These are phyloP conservation scores for Dothidotthia symphoricarpi DNA, from an alignment of 2,329 filamentous ascomycete genomes.

Conservation along the genomic window DNA sequence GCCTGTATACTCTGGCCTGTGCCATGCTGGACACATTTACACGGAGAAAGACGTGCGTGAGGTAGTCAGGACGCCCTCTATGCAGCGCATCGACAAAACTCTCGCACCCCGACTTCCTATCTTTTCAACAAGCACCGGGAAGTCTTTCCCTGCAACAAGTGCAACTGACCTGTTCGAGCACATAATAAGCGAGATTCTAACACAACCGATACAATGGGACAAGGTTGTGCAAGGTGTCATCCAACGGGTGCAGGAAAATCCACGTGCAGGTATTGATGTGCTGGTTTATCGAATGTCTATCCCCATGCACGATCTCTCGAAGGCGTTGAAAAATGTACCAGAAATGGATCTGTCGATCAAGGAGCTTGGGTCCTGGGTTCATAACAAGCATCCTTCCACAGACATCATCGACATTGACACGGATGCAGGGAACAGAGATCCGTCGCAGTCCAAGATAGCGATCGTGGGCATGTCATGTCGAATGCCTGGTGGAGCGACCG, in stretches of 20 bases:
- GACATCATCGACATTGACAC: background rate
- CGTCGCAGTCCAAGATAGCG: slow-evolving; percentile 21
- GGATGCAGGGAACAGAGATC: background rate
- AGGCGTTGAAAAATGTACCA: background rate
- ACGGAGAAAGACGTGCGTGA: slow-evolving; percentile 21
- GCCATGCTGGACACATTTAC: slow-evolving; percentile 33
- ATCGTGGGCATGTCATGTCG: slow-evolving; percentile 42
- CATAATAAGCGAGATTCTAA: slow-evolving; percentile 16
- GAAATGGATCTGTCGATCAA: background rate
- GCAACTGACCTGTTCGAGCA: slow-evolving; percentile 12
- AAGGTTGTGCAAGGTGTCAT: slow-evolving; percentile 9
- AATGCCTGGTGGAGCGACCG: slow-evolving; percentile 27
- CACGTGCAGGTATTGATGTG: slow-evolving; percentile 1
- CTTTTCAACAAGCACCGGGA: slow-evolving; percentile 53
- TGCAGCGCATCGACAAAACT: background rate
- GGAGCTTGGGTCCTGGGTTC: too few species aligned
- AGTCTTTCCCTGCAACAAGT: slow-evolving; percentile 15
- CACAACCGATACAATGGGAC: slow-evolving; percentile 19
- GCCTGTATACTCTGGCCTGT: slow-evolving; percentile 28
- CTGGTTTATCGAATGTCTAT: slow-evolving; percentile 19
- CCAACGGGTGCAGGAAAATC: background rate
- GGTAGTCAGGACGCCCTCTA: too few species aligned
- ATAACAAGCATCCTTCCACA: background rate
- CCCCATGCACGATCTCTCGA: slow-evolving; percentile 18
- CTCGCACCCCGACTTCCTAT: slow-evolving; percentile 46